These are phyloP conservation scores for Quillaja saponaria DNA, from an alignment of 306 rosid genomes.

Conservation along the genomic window DNA sequence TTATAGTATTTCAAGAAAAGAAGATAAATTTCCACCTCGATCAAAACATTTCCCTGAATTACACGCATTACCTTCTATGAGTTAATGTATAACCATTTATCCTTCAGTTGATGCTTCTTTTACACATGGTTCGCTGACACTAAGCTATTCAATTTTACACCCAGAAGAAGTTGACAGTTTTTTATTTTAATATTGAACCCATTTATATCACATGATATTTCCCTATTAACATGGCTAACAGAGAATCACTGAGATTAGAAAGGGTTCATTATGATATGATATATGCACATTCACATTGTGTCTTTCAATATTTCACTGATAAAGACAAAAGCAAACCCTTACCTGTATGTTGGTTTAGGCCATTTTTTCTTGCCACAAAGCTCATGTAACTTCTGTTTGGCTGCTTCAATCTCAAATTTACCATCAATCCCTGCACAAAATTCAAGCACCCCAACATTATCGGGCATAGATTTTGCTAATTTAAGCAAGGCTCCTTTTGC, in stretches of 20 bases:
- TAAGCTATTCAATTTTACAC: too few relatives aligned
- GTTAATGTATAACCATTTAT: too few relatives aligned
- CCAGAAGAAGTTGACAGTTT: too few relatives aligned
- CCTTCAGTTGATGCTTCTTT: too few relatives aligned
- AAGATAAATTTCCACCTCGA: too few relatives aligned
- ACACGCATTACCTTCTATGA: too few relatives aligned
- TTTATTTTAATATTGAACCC: not conserved
- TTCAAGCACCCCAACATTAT: not conserved
- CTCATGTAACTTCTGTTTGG: slow-evolving; percentile 58
- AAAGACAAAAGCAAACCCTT: slow-evolving; percentile 17
- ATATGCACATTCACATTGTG: not conserved
- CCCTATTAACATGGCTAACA: not conserved
- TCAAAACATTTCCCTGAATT: too few relatives aligned
- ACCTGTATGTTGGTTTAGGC: slow-evolving; percentile 63
- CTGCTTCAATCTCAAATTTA: slow-evolving; percentile 48
- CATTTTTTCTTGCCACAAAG: slow-evolving; percentile 58
- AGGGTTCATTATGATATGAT: not conserved
- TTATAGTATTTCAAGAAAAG: too few relatives aligned
- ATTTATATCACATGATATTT: too few relatives aligned
- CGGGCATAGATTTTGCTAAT: slow-evolving; percentile 28
- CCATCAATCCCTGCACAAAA: slow-evolving; percentile 27
- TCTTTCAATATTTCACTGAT: not conserved
- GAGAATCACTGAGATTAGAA: not conserved
- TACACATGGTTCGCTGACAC: too few relatives aligned
- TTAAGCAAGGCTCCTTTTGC: slow-evolving; percentile 59